phyloP scores from a whole-genome alignment of 768 basidiomycete genomes.

The Amanita inopinata region DNA sequence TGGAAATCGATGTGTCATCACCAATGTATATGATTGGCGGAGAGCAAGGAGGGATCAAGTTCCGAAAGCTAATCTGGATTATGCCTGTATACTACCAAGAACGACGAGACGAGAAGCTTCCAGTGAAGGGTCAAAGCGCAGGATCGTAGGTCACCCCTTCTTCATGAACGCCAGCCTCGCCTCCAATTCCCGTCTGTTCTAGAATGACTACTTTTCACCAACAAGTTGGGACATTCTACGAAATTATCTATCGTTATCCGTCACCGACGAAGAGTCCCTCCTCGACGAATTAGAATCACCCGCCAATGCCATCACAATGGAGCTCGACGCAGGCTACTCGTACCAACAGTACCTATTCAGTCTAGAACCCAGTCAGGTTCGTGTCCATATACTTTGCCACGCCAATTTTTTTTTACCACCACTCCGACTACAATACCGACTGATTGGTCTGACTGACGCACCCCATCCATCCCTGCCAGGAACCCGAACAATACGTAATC shows the following conservation, averaged over 20 bases:
- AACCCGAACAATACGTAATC: slow-evolving; percentile 2
- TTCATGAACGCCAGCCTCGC: background rate
- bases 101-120: background rate
- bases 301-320: slow-evolving; percentile 6
- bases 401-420: no score
- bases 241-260: background rate
- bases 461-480: background rate
- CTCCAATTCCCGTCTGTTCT: background rate
- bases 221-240: slow-evolving; percentile 8
- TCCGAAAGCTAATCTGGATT: slow-evolving; percentile 7
- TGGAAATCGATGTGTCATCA: slow-evolving; percentile 6
- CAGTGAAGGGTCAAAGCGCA: slow-evolving; percentile 1
- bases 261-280: background rate
- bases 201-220: slow-evolving; percentile 5
- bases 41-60: slow-evolving; percentile 6
- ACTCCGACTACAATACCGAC: no score
- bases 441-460: background rate
- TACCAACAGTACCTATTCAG: slow-evolving; percentile 7
- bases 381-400: background rate
- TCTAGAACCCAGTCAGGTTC: slow-evolving; percentile 1
- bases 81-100: slow-evolving; percentile 8
- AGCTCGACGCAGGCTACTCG: slow-evolving; percentile 4
- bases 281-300: slow-evolving; percentile 4
- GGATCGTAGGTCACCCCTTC: slow-evolving; percentile 1
- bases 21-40: slow-evolving; percentile 7